Percentiles rank a stretch among this genome's conserved stretches.
Conservation (phyloP, 257 asterid species). For the Mentha longifolia region DNA sequence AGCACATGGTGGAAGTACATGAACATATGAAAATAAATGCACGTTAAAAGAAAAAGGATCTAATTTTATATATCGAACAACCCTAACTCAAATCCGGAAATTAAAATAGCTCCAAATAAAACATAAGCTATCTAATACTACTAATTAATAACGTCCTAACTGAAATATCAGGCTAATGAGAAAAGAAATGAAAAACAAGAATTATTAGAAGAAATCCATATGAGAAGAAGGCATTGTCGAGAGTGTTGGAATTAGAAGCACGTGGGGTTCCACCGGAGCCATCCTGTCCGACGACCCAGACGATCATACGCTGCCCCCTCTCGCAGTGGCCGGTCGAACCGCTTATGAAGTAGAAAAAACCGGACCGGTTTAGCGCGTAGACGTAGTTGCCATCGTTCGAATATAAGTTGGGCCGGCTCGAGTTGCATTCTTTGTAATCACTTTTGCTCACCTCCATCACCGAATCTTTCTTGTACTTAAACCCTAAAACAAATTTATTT, state of each 20-base stretch:
- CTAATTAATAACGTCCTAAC: background rate
- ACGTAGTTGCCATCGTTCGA: slow-evolving; percentile 66
- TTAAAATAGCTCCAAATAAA: background rate
- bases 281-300: slow-evolving; percentile 59
- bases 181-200: slow-evolving; percentile 33
- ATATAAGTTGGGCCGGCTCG: slow-evolving; percentile 59
- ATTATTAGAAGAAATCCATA: slow-evolving; percentile 2
- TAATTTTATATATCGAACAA: background rate
- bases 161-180: background rate
- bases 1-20: no score
- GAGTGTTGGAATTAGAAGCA: slow-evolving; percentile 26
- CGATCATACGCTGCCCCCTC: slow-evolving; percentile 62
- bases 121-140: slow-evolving; percentile 4
- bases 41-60: no score
- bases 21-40: no score
- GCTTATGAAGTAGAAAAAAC: slow-evolving; percentile 72
- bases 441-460: slow-evolving; percentile 67
- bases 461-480: slow-evolving; percentile 74
- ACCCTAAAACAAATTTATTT: slow-evolving; percentile 48
- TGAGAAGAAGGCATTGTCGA: slow-evolving; percentile 18
- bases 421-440: slow-evolving; percentile 63
- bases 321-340: slow-evolving; percentile 75
- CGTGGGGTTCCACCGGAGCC: slow-evolving; percentile 14
- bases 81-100: background rate
- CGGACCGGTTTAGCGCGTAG: slow-evolving; percentile 51